phyloP scores from a whole-genome alignment of 345 rosid species.

The Populus pruinosa region DNA sequence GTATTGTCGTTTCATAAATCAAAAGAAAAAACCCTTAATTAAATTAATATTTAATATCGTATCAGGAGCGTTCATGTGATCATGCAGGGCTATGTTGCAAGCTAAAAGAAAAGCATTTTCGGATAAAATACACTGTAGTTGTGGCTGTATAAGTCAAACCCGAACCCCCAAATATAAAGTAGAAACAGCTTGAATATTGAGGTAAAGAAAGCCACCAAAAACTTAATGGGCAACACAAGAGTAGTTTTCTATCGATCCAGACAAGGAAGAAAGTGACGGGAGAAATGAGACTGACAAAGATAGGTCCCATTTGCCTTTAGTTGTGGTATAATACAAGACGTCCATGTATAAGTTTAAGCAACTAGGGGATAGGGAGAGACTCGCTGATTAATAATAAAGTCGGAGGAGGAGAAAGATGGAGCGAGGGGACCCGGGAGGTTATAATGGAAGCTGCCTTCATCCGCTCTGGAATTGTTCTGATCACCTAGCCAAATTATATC shows the following conservation, averaged over 20 bases:
- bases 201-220: slow-evolving; percentile 8
- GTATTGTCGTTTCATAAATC: background rate
- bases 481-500: slow-evolving; percentile 10
- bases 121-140: background rate
- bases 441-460: slow-evolving; percentile 50
- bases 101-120: background rate
- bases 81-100: background rate
- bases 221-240: slow-evolving; percentile 13
- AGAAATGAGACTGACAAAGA: slow-evolving; percentile 16
- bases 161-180: background rate
- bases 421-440: slow-evolving; percentile 21
- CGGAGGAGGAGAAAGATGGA: background rate
- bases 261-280: slow-evolving; percentile 27
- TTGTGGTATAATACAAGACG: slow-evolving; percentile 35
- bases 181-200: background rate
- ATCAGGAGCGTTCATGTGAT: background rate
- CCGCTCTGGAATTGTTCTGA: slow-evolving; percentile 38
- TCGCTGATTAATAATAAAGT: slow-evolving; percentile 1
- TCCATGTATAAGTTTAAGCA: slow-evolving; percentile 40
- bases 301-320: slow-evolving; percentile 40
- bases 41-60: background rate
- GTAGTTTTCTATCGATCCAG: slow-evolving; percentile 34
- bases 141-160: background rate
- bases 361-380: slow-evolving; percentile 2
- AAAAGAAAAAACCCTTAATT: background rate